Percentiles rank a stretch among this genome's conserved stretches.
Conservation (phyloP, 805 yeast genomes). For the Metschnikowia borealis region DNA sequence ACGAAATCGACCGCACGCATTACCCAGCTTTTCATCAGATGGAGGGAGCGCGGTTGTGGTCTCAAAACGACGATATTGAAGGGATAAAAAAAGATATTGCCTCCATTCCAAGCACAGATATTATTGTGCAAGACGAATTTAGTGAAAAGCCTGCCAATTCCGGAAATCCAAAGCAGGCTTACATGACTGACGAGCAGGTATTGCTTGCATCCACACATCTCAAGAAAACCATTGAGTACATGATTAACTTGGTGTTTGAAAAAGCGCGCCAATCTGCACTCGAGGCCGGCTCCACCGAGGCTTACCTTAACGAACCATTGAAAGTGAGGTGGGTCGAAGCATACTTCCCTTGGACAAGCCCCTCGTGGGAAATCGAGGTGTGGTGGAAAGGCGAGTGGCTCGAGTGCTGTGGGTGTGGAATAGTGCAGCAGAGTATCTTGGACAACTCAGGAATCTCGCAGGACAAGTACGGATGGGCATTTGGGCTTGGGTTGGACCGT, state of each 20-base stretch:
- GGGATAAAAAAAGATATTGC: constrained; percentile 49
- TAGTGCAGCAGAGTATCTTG: constrained; percentile 75
- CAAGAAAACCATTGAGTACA: constrained; percentile 78
- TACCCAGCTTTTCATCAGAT: constrained; percentile 97
- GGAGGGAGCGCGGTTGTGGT: constrained; percentile 95
- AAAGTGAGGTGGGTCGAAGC: constrained; percentile 93
- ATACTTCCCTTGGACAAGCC: constrained; percentile 97
- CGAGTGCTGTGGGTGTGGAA: constrained; percentile 95
- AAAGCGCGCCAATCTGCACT: constrained; percentile 62
- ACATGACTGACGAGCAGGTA: constrained; percentile 68
- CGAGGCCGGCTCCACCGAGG: constrained; percentile 53
- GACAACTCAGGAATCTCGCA: constrained; percentile 60
- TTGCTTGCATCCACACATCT: constrained; percentile 70
- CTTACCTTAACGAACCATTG: constrained; percentile 67
- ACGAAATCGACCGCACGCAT: constrained; percentile 92
- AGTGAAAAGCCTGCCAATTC: constrained; percentile 44
- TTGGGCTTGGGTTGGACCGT: constrained; percentile 92
- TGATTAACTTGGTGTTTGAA: constrained; percentile 79
- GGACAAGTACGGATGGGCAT: constrained; percentile 89
- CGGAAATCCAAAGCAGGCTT: constrained; percentile 75
- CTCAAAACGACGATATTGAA: constrained; percentile 45
- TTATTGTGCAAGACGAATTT: constrained; percentile 73
- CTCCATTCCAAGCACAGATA: constrained; percentile 59
- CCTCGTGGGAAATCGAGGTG: constrained; percentile 97
- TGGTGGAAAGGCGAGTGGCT: constrained; percentile 99